A percentile compares a stretch with the other conserved stretches of the same genome.
Evolutionary conservation across 306 rosid species (phyloP).

Genomic region (Albizia julibrissin): DNA sequence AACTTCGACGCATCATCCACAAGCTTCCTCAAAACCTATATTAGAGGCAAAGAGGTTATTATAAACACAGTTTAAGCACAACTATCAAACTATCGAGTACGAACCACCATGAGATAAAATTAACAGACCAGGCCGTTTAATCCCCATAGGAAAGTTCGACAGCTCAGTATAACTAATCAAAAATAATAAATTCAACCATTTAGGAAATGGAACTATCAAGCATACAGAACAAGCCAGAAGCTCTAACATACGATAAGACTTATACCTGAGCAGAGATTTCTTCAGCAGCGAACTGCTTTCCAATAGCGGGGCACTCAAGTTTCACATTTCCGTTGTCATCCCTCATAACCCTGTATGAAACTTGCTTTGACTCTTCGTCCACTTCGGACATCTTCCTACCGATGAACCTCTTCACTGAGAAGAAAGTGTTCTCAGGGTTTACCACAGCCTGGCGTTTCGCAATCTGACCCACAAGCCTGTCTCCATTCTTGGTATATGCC

Average conservation of each 20-base stretch:
- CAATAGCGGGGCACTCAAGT: conserved; percentile 87
- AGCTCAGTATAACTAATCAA: background rate
- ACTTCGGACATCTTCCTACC: conserved; percentile 94
- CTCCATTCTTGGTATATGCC: conserved; percentile 84
- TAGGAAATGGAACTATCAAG: too few relatives aligned
- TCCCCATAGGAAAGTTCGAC: background rate
- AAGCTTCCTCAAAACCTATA: conserved; percentile 80
- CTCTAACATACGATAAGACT: background rate
- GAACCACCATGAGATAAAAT: background rate
- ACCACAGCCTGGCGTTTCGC: conserved; percentile 94
- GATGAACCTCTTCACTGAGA: conserved; percentile 87
- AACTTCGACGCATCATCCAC: conserved; percentile 98
- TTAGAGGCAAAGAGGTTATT: background rate
- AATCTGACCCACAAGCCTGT: conserved; percentile 87
- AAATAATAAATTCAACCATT: background rate
- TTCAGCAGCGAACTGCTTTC: conserved; percentile 84
- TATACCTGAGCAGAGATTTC: conserved; percentile 93
- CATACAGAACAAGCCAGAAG: background rate
- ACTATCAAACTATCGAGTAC: background rate
- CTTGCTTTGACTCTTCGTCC: conserved; percentile 90
- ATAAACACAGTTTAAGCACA: background rate
- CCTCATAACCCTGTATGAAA: conserved; percentile 75
- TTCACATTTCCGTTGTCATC: conserved; percentile 89
- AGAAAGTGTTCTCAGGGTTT: conserved; percentile 87
- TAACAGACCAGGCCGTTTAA: background rate